These are phyloP conservation scores for Curvularia hawaiiensis DNA, from an alignment of 2,329 filamentous ascomycete genomes.

Conservation along the genomic window DNA sequence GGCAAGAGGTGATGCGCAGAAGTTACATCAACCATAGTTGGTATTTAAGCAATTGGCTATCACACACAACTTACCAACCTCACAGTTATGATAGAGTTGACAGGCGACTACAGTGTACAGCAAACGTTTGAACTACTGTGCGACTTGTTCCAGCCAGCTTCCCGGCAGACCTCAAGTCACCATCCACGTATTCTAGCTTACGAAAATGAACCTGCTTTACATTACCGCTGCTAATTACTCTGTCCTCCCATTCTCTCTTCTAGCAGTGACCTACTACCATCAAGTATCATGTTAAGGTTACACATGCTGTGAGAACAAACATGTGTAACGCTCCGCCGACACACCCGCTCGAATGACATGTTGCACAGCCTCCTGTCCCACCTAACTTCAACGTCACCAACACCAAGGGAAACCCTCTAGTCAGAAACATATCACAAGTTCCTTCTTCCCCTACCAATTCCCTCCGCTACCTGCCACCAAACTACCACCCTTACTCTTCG, in stretches of 20 bases:
- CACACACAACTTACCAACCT: background rate
- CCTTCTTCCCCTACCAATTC: background rate
- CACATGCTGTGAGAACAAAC: background rate
- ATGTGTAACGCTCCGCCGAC: background rate
- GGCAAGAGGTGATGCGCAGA: background rate
- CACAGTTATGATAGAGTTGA: background rate
- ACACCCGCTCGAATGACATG: background rate
- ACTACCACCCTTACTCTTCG: background rate
- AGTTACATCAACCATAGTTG: background rate
- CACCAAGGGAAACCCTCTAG: background rate
- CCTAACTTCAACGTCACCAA: background rate
- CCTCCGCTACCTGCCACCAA: background rate
- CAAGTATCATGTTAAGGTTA: background rate
- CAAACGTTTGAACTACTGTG: background rate
- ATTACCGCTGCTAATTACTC: background rate
- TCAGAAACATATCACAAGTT: background rate
- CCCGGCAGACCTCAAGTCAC: background rate
- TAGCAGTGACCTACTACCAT: background rate
- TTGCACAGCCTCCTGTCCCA: background rate
- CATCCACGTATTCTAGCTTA: background rate
- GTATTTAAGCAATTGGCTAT: background rate
- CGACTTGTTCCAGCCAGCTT: background rate
- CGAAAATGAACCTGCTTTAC: background rate
- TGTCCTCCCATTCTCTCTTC: background rate
- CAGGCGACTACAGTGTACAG: background rate